Evolutionary conservation across 2,329 filamentous ascomycete genomes (phyloP).

Genomic region (Xylariomycetidae sp.): DNA sequence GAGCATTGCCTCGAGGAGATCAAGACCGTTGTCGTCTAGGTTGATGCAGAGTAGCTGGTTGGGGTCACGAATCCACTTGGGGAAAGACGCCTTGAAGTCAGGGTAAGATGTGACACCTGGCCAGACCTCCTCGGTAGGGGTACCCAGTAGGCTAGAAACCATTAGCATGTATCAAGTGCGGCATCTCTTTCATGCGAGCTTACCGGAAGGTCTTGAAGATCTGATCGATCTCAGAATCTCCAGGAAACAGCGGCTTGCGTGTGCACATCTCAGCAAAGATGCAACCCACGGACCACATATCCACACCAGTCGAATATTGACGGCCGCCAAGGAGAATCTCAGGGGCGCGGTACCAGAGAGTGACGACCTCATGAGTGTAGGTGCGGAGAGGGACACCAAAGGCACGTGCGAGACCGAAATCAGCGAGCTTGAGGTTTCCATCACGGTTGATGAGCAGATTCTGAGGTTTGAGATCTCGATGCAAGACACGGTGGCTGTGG

Average conservation of each 20-base stretch:
- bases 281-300: conserved; percentile 94
- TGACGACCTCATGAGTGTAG: conserved; percentile 94
- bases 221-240: conserved; percentile 89
- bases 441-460: conserved; percentile 83
- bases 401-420: conserved; percentile 84
- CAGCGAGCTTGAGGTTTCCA: conserved; percentile 83
- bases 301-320: conserved; percentile 89
- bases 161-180: conserved; percentile 12
- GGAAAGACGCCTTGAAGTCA: conserved; percentile 88
- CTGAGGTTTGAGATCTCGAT: conserved; percentile 87
- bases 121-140: conserved; percentile 77
- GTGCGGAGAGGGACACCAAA: conserved; percentile 89
- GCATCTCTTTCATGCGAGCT: conserved; percentile 17
- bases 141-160: conserved; percentile 63
- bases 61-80: conserved; percentile 78
- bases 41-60: conserved; percentile 62
- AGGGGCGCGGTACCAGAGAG: conserved; percentile 86
- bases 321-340: conserved; percentile 87
- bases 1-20: conserved; percentile 66
- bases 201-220: conserved; percentile 94
- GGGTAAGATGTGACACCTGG: conserved; percentile 92
- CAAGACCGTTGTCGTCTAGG: conserved; percentile 67
- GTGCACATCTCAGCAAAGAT: conserved; percentile 98
- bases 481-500: conserved; percentile 80
- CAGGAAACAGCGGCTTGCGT: conserved; percentile 85